Conservation (phyloP, 306 rosid genomes). For the Adenanthera pavonina region DNA sequence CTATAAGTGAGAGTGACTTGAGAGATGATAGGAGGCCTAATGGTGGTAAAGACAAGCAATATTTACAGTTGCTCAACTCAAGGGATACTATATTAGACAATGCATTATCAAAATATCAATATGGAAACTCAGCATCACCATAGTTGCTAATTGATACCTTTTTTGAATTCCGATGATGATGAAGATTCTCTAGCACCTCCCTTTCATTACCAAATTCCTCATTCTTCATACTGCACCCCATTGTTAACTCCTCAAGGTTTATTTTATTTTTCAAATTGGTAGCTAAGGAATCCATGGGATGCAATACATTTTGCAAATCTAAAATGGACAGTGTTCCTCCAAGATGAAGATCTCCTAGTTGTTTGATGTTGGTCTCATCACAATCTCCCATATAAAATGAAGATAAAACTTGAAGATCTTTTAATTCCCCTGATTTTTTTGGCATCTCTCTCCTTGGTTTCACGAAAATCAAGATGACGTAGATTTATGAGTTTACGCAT, state of each 20-base stretch:
- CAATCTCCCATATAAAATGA: constrained; percentile 23
- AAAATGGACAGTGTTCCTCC: not conserved
- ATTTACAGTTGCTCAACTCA: not conserved
- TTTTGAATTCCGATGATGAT: not conserved
- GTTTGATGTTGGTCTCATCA: constrained; percentile 17
- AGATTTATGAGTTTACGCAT: too few species aligned
- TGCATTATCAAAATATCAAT: constrained; percentile 23
- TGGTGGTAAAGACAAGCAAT: constrained; percentile 32
- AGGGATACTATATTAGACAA: constrained; percentile 26
- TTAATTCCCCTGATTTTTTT: constrained; percentile 12
- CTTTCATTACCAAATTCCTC: not conserved
- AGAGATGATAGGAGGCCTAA: constrained; percentile 39
- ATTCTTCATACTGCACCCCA: not conserved
- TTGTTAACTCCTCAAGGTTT: not conserved
- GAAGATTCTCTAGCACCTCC: not conserved
- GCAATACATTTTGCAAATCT: not conserved
- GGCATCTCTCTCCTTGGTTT: constrained; percentile 20
- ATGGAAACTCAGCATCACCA: constrained; percentile 26
- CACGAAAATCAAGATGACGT: too few species aligned
- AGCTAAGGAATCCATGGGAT: not conserved
- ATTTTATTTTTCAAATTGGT: not conserved
- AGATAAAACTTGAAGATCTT: constrained; percentile 35
- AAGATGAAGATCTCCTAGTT: not conserved
- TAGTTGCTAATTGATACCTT: not conserved
- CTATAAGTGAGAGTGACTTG: constrained; percentile 14